These are phyloP conservation scores for Penicillium vulpinum DNA, from an alignment of 2,329 filamentous ascomycete genomes.

Conservation along the genomic window DNA sequence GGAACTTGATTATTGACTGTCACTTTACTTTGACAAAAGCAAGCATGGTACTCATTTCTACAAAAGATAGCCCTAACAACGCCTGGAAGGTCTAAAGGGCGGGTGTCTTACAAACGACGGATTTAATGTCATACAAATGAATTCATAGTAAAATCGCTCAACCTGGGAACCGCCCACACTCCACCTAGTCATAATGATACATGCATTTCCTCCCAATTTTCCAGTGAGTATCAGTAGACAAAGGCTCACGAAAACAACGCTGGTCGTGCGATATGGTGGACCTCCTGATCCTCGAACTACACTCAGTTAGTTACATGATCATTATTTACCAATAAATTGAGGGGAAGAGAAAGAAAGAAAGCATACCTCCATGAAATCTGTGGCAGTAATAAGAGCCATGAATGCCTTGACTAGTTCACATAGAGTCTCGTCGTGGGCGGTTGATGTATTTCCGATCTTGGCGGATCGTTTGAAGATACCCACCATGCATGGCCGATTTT, in stretches of 20 bases:
- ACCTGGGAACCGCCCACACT: slow-evolving; percentile 16
- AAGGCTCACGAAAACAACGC: slow-evolving; percentile 36
- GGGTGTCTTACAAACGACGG: neutral
- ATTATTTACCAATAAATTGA: neutral
- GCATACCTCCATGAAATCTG: slow-evolving; percentile 81
- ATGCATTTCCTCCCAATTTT: slow-evolving; percentile 10
- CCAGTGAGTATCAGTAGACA: neutral
- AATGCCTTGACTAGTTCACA: slow-evolving; percentile 81
- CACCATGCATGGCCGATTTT: slow-evolving; percentile 80
- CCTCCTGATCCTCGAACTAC: slow-evolving; percentile 46
- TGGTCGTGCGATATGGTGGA: slow-evolving; percentile 31
- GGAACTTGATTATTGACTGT: too few species aligned
- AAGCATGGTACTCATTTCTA: neutral
- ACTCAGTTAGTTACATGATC: slow-evolving; percentile 16
- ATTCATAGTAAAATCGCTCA: slow-evolving; percentile 21
- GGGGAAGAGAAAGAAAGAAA: neutral
- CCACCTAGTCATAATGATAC: slow-evolving; percentile 22
- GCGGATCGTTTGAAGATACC: slow-evolving; percentile 88
- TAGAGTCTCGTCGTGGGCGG: slow-evolving; percentile 61
- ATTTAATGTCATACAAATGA: slow-evolving; percentile 8
- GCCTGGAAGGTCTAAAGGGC: too few species aligned
- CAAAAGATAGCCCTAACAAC: neutral
- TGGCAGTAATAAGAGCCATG: slow-evolving; percentile 77
- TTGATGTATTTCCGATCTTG: slow-evolving; percentile 62
- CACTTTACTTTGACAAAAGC: neutral